phyloP scores from a whole-genome alignment of 306 rosid species.

The Malus fusca region DNA sequence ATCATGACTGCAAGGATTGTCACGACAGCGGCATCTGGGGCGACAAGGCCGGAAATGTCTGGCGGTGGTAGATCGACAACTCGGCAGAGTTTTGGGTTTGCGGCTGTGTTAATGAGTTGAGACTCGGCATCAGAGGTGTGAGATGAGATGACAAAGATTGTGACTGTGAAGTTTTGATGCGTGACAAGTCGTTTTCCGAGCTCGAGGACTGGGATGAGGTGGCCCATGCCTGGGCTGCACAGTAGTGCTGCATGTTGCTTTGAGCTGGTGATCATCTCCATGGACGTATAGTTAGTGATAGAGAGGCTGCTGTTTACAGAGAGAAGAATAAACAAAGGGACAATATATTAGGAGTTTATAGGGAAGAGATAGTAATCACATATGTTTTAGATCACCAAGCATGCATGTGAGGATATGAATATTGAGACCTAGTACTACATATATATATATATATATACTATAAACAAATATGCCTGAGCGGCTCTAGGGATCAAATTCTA shows the following conservation, averaged over 20 bases:
- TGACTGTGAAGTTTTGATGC: constrained; percentile 29
- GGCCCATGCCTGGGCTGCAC: constrained; percentile 49
- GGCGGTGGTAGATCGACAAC: constrained; percentile 25
- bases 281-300: too few species aligned
- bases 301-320: neutral
- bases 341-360: neutral
- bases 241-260: constrained; percentile 27
- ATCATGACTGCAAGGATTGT: constrained; percentile 15
- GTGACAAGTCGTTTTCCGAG: constrained; percentile 31
- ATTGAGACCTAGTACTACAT: neutral
- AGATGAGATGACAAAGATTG: constrained; percentile 31
- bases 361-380: neutral
- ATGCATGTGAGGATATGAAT: neutral
- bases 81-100: constrained; percentile 3
- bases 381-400: neutral
- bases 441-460: neutral
- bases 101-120: constrained; percentile 13
- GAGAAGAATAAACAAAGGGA: neutral
- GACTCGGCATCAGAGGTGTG: constrained; percentile 20
- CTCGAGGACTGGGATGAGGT: constrained; percentile 41
- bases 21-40: neutral
- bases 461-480: too few species aligned
- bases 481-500: too few species aligned
- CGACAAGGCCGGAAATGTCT: constrained; percentile 3
- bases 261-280: neutral